phyloP scores from a whole-genome alignment of 1,284 basidiomycete species.

The Heterobasidion annosum region DNA sequence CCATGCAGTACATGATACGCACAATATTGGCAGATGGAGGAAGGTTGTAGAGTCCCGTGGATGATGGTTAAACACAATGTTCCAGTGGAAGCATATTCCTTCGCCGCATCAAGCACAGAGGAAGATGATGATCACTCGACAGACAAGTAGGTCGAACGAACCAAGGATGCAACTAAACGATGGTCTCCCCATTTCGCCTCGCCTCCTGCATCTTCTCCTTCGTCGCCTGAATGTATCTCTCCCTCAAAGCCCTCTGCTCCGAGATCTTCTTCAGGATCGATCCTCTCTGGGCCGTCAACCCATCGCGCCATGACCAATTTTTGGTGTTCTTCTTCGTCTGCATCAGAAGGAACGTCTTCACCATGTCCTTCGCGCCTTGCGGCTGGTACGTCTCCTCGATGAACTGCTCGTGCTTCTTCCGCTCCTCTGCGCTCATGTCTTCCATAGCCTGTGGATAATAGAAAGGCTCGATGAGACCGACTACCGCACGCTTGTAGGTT shows the following conservation, averaged over 20 bases:
- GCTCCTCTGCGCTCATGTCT: conserved; percentile 56
- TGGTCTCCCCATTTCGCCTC: background rate
- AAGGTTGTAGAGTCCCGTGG: too few relatives aligned
- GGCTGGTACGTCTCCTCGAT: conserved; percentile 52
- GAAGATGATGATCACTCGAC: too few relatives aligned
- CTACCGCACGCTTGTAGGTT: conserved; percentile 82
- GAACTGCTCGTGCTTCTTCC: conserved; percentile 44
- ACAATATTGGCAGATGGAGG: too few relatives aligned
- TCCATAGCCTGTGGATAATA: conserved; percentile 79
- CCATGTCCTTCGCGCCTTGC: conserved; percentile 27
- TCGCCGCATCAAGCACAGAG: background rate
- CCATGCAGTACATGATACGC: too few relatives aligned
- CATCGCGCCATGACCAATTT: conserved; percentile 34
- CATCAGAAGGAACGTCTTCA: conserved; percentile 32
- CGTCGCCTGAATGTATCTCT: conserved; percentile 34
- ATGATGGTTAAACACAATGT: too few relatives aligned
- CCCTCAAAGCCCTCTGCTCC: conserved; percentile 48
- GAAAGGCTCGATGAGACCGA: conserved; percentile 84
- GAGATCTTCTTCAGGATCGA: conserved; percentile 37
- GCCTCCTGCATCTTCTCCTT: conserved; percentile 33
- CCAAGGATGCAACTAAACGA: background rate
- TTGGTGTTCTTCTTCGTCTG: conserved; percentile 35
- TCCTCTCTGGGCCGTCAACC: conserved; percentile 26
- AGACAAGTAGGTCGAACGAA: background rate
- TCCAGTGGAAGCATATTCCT: too few relatives aligned